Percentiles rank a stretch among this genome's conserved stretches.
Evolutionary conservation across 257 asterid species (phyloP).

Genomic region (Solanum piurae): DNA sequence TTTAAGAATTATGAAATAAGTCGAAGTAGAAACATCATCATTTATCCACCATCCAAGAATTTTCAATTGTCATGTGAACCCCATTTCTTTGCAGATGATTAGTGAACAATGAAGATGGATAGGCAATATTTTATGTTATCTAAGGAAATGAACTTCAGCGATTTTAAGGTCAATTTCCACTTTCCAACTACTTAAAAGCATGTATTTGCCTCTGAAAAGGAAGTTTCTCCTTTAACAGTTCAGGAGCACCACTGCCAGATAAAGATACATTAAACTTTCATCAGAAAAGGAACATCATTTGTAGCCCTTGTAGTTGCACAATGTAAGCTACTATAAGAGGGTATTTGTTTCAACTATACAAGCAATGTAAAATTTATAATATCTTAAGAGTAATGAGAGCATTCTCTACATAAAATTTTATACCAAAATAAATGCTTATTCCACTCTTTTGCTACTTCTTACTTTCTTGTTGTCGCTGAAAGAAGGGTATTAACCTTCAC

Average conservation of each 20-base stretch:
- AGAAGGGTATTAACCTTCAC: not conserved
- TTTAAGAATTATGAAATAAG: not conserved
- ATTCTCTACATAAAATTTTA: not conserved
- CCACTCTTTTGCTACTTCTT: not conserved
- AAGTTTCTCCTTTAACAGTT: not conserved
- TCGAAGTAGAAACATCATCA: not conserved
- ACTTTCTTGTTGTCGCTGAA: not conserved
- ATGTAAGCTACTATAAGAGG: not conserved
- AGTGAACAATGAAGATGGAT: not conserved
- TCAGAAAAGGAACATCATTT: not conserved
- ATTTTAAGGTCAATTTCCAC: not conserved
- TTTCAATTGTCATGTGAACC: not conserved
- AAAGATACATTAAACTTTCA: not conserved
- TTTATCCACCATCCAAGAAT: not conserved
- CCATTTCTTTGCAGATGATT: not conserved
- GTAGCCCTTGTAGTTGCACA: not conserved
- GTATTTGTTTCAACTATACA: not conserved
- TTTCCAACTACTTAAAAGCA: not conserved
- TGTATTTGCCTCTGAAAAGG: not conserved
- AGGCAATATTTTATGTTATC: not conserved
- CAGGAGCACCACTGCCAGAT: not conserved
- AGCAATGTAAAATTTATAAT: not conserved
- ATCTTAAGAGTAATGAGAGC: not conserved
- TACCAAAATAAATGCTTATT: not conserved
- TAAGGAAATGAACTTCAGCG: not conserved